A percentile compares a stretch with the other conserved stretches of the same genome.
Conservation (phyloP, 2,329 filamentous ascomycete genomes). For the Fusarium sp. region DNA sequence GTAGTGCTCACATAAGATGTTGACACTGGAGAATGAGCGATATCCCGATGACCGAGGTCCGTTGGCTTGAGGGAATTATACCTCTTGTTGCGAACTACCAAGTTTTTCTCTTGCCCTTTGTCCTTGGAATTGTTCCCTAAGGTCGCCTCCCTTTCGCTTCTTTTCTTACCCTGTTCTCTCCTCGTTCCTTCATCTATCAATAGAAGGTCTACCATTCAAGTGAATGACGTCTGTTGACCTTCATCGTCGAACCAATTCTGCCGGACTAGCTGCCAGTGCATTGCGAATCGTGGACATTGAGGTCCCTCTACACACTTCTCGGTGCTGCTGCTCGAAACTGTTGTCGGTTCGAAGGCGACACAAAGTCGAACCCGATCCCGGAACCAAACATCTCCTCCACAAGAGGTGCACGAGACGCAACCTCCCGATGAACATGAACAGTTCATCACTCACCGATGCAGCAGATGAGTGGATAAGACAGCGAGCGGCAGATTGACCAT, state of each 20-base stretch:
- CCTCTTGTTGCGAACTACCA: background rate
- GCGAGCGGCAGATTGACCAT: background rate
- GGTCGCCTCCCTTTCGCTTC: background rate
- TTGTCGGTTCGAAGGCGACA: background rate
- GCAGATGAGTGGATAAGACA: background rate
- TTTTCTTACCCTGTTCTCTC: background rate
- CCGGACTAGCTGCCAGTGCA: background rate
- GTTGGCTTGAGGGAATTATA: background rate
- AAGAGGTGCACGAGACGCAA: background rate
- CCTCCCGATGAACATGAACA: background rate
- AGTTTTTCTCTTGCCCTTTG: background rate
- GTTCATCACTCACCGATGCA: background rate
- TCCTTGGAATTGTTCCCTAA: background rate
- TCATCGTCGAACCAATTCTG: background rate
- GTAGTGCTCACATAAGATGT: background rate
- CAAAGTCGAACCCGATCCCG: background rate
- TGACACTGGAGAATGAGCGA: background rate
- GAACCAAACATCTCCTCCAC: background rate
- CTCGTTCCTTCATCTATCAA: background rate
- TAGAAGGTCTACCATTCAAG: background rate
- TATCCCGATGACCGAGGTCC: background rate
- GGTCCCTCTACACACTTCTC: background rate
- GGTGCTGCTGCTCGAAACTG: background rate
- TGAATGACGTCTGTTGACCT: background rate
- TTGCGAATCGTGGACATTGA: background rate